Conservation (phyloP, 163 green algal species). For the Volvox carteri region DNA sequence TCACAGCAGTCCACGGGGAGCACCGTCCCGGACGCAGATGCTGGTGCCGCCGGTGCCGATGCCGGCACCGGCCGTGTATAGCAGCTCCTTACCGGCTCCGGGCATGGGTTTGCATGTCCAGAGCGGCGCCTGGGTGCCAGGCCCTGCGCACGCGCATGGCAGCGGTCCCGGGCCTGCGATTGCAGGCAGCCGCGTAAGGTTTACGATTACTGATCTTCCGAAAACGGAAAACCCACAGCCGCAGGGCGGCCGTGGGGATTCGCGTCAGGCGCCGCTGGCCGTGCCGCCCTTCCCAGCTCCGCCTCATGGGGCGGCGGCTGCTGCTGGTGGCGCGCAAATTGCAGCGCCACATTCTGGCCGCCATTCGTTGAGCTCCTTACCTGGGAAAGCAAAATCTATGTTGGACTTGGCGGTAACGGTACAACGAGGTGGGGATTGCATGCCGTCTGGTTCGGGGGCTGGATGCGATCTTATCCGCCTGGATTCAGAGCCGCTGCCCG, state of each 20-base stretch:
- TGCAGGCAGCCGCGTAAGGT: conserved; percentile 45
- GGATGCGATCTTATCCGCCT: conserved; percentile 56
- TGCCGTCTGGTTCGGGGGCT: not conserved
- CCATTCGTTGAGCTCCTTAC: not conserved
- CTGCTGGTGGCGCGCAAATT: not conserved
- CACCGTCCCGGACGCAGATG: not conserved
- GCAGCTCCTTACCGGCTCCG: not conserved
- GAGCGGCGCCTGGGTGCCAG: not conserved
- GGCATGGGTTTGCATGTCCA: not conserved
- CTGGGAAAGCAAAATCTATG: conserved; percentile 32
- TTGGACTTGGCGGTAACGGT: conserved; percentile 9
- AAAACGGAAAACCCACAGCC: not conserved
- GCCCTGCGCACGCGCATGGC: not conserved
- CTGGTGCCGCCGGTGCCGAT: conserved; percentile 16
- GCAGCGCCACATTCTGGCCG: not conserved
- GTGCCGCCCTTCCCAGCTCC: not conserved
- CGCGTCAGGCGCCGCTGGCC: not conserved
- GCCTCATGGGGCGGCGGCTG: not conserved
- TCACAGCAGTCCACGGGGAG: conserved; percentile 7
- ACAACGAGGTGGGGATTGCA: not conserved
- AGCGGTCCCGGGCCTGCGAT: conserved; percentile 6
- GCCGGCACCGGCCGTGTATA: conserved; percentile 3
- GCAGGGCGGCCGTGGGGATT: not conserved
- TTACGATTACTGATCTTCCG: conserved; percentile 35
- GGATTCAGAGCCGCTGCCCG: conserved; percentile 34